Evolutionary conservation across 257 asterid genomes (phyloP), one percentile per base, ranked within the genome.

Genomic region (Cynanchum wilfordii): DNA sequence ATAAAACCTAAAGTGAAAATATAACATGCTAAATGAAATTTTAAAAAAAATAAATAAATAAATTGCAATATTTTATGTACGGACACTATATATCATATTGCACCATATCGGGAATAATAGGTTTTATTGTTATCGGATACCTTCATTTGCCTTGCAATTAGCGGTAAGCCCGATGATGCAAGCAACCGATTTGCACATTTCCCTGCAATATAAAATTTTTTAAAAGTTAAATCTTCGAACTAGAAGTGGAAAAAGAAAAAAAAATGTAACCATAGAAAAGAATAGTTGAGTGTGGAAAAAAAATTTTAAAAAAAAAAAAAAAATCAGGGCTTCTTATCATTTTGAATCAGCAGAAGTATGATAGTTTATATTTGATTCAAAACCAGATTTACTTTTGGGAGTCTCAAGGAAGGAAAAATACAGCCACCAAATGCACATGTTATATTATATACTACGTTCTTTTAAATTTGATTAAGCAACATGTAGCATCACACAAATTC

Each of bases 151-250:
- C 87, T 86, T 54, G 98, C 98, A 68, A 94, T 80, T 72, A 86
- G 87, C n/a, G 98, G 98, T 79, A 94, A 85, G 70, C 98, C 98
- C 38, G 98, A 94, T 62, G 97, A 70, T 12, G 90, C 89, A 73
- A 94, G 98, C 86, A 91, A 80, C 22, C 91, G 84, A 71, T 94
- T 94, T 33, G 98, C 98, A 84, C 98, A 94, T 89, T 94, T 94
- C 70, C 98, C 98, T 93, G 96, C 81, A 73, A 72, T 40, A 54
- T 51, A 50, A 66, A 40, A 79, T 74, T 76, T 71, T 64, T 47
- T 73, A 51, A 16, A 51, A 16, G 15, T 62, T 6, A 15, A 30
- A 16, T 16, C 67, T 24, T 27, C 47, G 15, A 27, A 15, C 22
- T 8, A 22, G 30, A 56, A 56, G 62, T 2, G 62, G 29, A 45